These are phyloP conservation scores for Mariannaea elegans DNA, from an alignment of 2,329 filamentous ascomycete species.

Conservation along the genomic window DNA sequence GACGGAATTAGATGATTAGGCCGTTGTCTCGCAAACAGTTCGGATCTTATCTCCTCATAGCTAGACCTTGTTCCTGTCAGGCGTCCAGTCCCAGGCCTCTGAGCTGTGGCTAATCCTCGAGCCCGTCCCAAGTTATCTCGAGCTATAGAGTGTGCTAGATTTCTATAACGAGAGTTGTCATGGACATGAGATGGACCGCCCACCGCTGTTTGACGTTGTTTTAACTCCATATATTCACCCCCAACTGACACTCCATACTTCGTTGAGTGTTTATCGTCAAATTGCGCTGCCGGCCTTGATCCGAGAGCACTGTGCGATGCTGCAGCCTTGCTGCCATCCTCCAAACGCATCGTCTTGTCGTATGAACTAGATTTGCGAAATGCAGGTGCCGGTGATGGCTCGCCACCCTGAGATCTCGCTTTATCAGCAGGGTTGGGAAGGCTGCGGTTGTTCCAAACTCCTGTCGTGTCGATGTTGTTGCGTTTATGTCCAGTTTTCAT, in stretches of 20 bases:
- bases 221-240: background rate
- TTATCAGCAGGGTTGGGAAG: background rate
- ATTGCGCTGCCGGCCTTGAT: background rate
- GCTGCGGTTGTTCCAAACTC: background rate
- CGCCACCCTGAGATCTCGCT: background rate
- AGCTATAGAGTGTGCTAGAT: background rate
- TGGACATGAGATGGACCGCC: background rate
- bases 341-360: background rate
- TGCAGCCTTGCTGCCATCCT: background rate
- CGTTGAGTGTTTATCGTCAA: slow-evolving; percentile 5
- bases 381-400: background rate
- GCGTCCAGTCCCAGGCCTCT: too few species aligned
- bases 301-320: background rate
- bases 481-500: slow-evolving; percentile 24
- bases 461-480: background rate
- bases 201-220: background rate
- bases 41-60: too few species aligned
- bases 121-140: too few species aligned
- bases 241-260: background rate
- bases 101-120: too few species aligned
- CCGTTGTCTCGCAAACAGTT: too few species aligned
- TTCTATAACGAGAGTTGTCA: background rate
- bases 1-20: background rate
- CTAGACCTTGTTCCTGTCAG: too few species aligned
- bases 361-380: background rate